A percentile compares a stretch with the other conserved stretches of the same genome.
Evolutionary conservation across 2,329 filamentous ascomycete species (phyloP).

Genomic region (Chrysoporthe austroafricana): DNA sequence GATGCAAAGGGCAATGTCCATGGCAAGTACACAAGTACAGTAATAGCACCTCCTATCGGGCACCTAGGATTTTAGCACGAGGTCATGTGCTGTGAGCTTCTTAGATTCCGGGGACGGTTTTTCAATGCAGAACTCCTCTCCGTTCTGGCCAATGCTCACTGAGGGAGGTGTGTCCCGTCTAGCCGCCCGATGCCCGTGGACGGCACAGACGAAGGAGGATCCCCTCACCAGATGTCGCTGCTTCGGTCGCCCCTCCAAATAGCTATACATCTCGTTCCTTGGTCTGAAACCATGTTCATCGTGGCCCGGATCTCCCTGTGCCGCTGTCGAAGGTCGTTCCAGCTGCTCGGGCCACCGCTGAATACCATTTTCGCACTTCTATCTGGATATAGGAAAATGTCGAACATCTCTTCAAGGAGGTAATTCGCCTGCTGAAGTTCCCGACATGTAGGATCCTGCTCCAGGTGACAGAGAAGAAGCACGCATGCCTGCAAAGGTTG

Average conservation of each 20-base stretch:
- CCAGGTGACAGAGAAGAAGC: background rate
- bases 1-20: background rate
- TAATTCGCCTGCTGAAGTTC: background rate
- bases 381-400: background rate
- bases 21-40: background rate
- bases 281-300: background rate
- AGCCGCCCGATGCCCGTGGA: too few relatives aligned
- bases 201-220: background rate
- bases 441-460: background rate
- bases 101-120: too few relatives aligned
- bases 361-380: background rate
- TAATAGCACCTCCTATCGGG: background rate
- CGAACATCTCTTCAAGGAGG: background rate
- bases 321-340: background rate
- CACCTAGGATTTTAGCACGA: too few relatives aligned
- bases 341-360: background rate
- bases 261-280: background rate
- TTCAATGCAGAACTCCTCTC: background rate
- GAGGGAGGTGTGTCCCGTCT: too few relatives aligned
- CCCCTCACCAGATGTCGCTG: background rate
- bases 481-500: constrained; percentile 1
- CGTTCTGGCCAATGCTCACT: background rate
- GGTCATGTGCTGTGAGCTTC: too few relatives aligned
- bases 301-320: background rate
- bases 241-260: background rate